phyloP scores from a whole-genome alignment of 1,139 yeast species.

The Diutina scorzettiae region DNA sequence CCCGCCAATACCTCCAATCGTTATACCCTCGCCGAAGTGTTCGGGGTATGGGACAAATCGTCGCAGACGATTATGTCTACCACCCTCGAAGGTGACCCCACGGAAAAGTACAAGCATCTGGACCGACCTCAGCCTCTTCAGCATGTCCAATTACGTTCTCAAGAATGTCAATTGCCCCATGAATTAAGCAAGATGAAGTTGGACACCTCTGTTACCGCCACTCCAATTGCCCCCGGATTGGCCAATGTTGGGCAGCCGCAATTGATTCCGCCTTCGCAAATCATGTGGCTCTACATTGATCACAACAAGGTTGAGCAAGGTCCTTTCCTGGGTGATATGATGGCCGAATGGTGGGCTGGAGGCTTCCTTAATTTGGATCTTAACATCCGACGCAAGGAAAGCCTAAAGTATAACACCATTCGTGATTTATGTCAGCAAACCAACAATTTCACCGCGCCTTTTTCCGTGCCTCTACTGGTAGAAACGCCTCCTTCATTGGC shows the following conservation, averaged over 20 bases:
- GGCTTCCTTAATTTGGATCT: constrained; percentile 50
- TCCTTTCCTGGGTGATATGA: constrained; percentile 60
- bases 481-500: background rate
- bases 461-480: constrained; percentile 30
- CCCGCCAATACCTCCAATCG: constrained; percentile 2
- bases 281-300: constrained; percentile 66
- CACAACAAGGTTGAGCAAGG: constrained; percentile 66
- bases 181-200: background rate
- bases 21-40: constrained; percentile 5
- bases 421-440: constrained; percentile 33
- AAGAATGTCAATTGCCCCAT: background rate
- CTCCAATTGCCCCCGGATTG: background rate
- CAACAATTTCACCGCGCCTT: constrained; percentile 46
- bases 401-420: constrained; percentile 27
- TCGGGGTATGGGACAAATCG: constrained; percentile 2
- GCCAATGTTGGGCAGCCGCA: background rate
- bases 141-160: background rate
- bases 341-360: constrained; percentile 69
- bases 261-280: constrained; percentile 22
- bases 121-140: background rate
- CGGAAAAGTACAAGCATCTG: constrained; percentile 1
- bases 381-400: constrained; percentile 44
- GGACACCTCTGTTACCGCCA: background rate
- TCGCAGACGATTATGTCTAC: background rate
- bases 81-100: background rate